Evolutionary conservation across 2,329 filamentous ascomycete species (phyloP), one percentile per base, ranked within the genome.

Genomic region (Spiromastix sp.): DNA sequence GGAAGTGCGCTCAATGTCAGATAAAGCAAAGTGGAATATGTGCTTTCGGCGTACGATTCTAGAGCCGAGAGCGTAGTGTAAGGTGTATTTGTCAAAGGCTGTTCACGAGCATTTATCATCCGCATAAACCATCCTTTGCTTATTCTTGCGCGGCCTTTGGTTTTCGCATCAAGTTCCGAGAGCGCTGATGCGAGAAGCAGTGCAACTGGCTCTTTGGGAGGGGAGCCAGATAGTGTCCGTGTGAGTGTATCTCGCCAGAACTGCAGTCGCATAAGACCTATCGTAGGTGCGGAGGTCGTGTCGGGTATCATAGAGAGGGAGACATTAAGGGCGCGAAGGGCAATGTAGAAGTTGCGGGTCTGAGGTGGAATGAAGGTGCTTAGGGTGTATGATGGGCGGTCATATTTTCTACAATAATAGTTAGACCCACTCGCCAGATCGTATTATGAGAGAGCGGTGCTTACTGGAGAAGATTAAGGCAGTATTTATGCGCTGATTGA

Each of bases 1-100:
- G 85, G 82, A 38, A 95, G 63, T 5, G 81, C 71, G 12, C 85
- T 85, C 24, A 96, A 65, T 0, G 82, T 89, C 42, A 93, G 71
- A 56, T 98, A 98, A 60, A 93, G 76, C 29, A 96, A 68, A 0
- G 85, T 93, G 12, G 86, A 86, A 61, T 96, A 96, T 2, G 91
- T 96, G 48, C 86, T 86, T 60, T 98, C 91, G 1, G 85, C 85
- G 52, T 96, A 95, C 30, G 77, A 79, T 52, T 98, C 91, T 34
- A 96, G 63, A 1, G 77, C 72, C 2, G 74, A 70, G 30, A 96
- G 58, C 32, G 65, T 81, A 0, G 81, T 66, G 51, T 86, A 95
- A 0, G 89, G 85, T 15, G 81, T 74, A 54, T 93, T 91, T 26
- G 79, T 78, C 60, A 95, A 77, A 49, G 87, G 76, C 50, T 82